A percentile compares a stretch with the other conserved stretches of the same genome.
These are phyloP conservation scores for Pseudocercospora cruenta DNA, from an alignment of 2,329 filamentous ascomycete species.

Conservation along the genomic window DNA sequence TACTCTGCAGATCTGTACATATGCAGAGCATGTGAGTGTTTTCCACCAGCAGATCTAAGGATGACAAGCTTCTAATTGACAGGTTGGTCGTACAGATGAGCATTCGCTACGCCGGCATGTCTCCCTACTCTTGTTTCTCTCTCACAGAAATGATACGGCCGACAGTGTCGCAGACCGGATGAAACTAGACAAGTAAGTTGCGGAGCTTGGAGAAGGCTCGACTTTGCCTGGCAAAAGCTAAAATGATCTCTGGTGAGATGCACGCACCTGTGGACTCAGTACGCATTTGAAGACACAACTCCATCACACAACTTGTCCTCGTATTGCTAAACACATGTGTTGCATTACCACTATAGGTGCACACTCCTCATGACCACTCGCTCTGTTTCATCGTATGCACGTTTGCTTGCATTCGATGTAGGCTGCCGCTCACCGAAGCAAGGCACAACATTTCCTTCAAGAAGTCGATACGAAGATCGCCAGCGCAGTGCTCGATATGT, in stretches of 20 bases:
- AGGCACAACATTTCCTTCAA: neutral
- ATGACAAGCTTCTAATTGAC: slow-evolving; percentile 9
- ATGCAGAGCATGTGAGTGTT: neutral
- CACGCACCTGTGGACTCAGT: neutral
- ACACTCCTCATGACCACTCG: neutral
- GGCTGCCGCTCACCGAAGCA: slow-evolving; percentile 1
- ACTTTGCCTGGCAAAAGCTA: neutral
- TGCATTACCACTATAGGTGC: neutral
- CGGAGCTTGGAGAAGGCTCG: neutral
- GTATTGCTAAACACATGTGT: neutral
- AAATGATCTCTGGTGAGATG: neutral
- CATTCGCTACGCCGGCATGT: neutral
- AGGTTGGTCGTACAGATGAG: slow-evolving; percentile 10
- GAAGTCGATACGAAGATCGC: neutral
- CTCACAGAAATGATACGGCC: neutral
- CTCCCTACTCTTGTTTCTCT: neutral
- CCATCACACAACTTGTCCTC: neutral
- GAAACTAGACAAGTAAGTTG: too few relatives aligned
- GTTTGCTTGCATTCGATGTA: neutral
- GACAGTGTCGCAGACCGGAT: too few relatives aligned
- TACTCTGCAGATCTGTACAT: slow-evolving; percentile 4
- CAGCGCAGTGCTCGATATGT: neutral
- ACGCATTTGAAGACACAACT: neutral
- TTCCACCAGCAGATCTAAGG: neutral
- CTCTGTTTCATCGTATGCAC: neutral